Evolutionary conservation across 2,329 filamentous ascomycete genomes (phyloP).

Genomic region (Trichoderma atrobrunneum): DNA sequence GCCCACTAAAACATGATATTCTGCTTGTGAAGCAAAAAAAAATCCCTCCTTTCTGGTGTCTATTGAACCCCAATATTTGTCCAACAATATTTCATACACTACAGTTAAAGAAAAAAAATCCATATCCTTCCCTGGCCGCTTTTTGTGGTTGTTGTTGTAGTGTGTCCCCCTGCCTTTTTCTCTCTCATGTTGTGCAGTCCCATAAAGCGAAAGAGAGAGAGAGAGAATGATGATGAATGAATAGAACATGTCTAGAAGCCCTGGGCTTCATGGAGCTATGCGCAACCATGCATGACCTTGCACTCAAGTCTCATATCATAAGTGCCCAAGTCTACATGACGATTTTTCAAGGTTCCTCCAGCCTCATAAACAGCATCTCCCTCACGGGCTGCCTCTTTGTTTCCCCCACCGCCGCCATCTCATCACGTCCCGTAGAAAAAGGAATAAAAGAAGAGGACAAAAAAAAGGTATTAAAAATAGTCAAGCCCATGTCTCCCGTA

Average conservation of each 20-base stretch:
- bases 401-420: not conserved
- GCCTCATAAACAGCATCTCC: not conserved
- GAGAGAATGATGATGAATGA: not conserved
- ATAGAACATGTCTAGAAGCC: not conserved
- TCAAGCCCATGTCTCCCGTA: not conserved
- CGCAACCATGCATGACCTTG: not conserved
- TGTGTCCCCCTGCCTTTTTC: not conserved
- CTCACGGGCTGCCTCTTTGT: not conserved
- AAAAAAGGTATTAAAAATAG: constrained; percentile 3
- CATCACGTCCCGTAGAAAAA: not conserved
- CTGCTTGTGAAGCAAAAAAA: not conserved
- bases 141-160: not conserved
- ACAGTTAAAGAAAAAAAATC: not conserved
- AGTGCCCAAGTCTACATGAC: not conserved
- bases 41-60: not conserved
- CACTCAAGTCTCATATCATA: not conserved
- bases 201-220: not conserved
- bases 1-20: not conserved
- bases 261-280: not conserved
- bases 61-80: constrained; percentile 13
- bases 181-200: not conserved
- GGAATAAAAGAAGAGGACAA: not conserved
- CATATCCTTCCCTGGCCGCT: not conserved
- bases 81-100: constrained; percentile 18
- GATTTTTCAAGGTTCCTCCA: not conserved